A percentile compares a stretch with the other conserved stretches of the same genome.
Evolutionary conservation across 345 rosid genomes (phyloP).

Genomic region (Eucalyptus decipiens): DNA sequence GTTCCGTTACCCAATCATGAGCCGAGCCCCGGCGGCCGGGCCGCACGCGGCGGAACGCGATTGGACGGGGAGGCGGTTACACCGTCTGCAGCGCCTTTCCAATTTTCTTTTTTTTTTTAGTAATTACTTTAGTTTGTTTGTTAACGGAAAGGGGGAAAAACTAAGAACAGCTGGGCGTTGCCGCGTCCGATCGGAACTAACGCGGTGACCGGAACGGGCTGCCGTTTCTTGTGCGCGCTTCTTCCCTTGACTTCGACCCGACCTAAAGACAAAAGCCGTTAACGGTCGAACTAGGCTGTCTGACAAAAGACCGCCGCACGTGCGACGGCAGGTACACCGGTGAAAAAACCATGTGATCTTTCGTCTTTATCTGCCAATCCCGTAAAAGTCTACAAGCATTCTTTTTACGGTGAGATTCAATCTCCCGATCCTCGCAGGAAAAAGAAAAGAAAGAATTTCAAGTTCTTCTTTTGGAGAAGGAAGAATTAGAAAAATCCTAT

Average conservation of each 20-base stretch:
- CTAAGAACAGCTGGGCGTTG: fast-evolving
- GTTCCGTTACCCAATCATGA: fast-evolving
- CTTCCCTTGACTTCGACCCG: not conserved
- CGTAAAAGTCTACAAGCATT: not conserved
- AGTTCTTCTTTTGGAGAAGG: too few species aligned
- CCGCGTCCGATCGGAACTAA: not conserved
- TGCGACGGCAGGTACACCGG: not conserved
- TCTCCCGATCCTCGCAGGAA: fast-evolving
- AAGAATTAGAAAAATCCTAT: too few species aligned
- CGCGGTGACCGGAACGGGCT: not conserved
- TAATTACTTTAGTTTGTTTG: not conserved
- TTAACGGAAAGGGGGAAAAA: not conserved
- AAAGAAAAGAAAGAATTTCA: too few species aligned
- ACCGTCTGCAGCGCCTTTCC: not conserved
- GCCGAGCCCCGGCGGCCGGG: not conserved
- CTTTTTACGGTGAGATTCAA: fast-evolving
- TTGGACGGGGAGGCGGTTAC: not conserved
- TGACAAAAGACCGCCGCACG: not conserved
- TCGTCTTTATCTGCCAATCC: not conserved
- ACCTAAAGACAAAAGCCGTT: not conserved
- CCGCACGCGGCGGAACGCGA: not conserved
- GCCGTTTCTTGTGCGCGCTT: not conserved
- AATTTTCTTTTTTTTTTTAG: not conserved
- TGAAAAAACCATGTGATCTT: not conserved
- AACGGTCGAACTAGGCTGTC: not conserved